A percentile compares a stretch with the other conserved stretches of the same genome.
These are phyloP conservation scores for Colletotrichum sp. DNA, from an alignment of 2,329 filamentous ascomycete species.

Conservation along the genomic window DNA sequence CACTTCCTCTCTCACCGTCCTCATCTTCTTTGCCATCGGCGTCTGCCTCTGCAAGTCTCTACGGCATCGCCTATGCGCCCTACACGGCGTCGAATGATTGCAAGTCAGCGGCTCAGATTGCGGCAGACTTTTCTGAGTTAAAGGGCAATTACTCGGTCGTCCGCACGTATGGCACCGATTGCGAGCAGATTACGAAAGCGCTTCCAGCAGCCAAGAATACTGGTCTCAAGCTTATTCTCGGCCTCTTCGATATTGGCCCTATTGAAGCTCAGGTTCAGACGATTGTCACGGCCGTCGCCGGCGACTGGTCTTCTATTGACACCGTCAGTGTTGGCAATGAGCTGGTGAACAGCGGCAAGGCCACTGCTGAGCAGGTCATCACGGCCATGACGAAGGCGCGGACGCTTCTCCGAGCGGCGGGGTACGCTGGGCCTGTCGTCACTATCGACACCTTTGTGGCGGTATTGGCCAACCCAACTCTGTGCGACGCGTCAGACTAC, in stretches of 20 bases:
- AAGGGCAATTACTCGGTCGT: slow-evolving; percentile 63
- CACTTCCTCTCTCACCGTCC: background rate
- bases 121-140: slow-evolving; percentile 65
- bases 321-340: slow-evolving; percentile 84
- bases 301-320: slow-evolving; percentile 72
- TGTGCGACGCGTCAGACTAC: slow-evolving; percentile 78
- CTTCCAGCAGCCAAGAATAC: slow-evolving; percentile 67
- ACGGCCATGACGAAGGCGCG: slow-evolving; percentile 64
- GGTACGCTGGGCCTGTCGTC: slow-evolving; percentile 76
- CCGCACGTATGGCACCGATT: slow-evolving; percentile 82
- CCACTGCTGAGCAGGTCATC: slow-evolving; percentile 58
- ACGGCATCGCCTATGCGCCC: slow-evolving; percentile 54
- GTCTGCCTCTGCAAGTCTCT: slow-evolving; percentile 12
- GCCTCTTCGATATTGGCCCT: slow-evolving; percentile 69
- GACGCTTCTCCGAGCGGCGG: slow-evolving; percentile 59
- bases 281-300: slow-evolving; percentile 63
- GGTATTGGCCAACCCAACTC: slow-evolving; percentile 66
- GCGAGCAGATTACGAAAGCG: slow-evolving; percentile 71
- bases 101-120: slow-evolving; percentile 69
- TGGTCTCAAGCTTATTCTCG: slow-evolving; percentile 75
- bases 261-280: slow-evolving; percentile 61
- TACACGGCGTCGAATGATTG: slow-evolving; percentile 62
- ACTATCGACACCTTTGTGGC: slow-evolving; percentile 81
- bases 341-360: slow-evolving; percentile 69
- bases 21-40: background rate